A percentile compares a stretch with the other conserved stretches of the same genome.
Conservation (phyloP, 1,284 basidiomycete genomes). For the Ustilago sp. region DNA sequence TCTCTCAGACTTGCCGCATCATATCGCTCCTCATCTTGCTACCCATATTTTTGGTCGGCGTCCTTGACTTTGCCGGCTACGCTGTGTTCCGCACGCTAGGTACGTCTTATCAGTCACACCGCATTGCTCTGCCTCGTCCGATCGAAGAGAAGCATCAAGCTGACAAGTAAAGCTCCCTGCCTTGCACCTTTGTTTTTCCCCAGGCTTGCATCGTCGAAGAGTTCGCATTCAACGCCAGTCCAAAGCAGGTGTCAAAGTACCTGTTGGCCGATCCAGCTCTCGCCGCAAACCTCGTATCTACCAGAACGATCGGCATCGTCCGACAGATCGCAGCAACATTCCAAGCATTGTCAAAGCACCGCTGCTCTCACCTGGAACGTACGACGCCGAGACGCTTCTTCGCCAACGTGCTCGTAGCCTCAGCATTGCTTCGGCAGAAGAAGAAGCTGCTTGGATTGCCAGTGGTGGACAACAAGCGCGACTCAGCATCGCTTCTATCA, state of each 20-base stretch:
- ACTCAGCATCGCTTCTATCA: constrained; percentile 29
- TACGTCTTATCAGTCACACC: constrained; percentile 26
- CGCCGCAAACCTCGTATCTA: constrained; percentile 29
- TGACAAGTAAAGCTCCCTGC: neutral
- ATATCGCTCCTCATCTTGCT: constrained; percentile 55
- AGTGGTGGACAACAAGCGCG: constrained; percentile 53
- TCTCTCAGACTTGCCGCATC: constrained; percentile 38
- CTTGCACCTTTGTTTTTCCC: neutral
- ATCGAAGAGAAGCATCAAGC: neutral
- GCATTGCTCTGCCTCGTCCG: neutral
- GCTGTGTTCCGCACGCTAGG: constrained; percentile 63
- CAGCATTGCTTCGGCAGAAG: constrained; percentile 48
- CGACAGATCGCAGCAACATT: constrained; percentile 42
- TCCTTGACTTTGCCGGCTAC: constrained; percentile 63
- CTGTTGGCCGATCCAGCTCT: constrained; percentile 21
- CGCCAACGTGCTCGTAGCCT: constrained; percentile 56
- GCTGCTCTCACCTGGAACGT: constrained; percentile 56
- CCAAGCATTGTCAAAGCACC: constrained; percentile 52
- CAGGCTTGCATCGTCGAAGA: constrained; percentile 52
- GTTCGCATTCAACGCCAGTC: constrained; percentile 51
- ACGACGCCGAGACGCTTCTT: constrained; percentile 62
- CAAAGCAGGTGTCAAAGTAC: constrained; percentile 16
- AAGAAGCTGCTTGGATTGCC: constrained; percentile 51
- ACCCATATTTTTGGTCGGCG: constrained; percentile 51
- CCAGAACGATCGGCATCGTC: constrained; percentile 35